Evolutionary conservation across 257 asterid species (phyloP).

Genomic region (Solanum boliviense): DNA sequence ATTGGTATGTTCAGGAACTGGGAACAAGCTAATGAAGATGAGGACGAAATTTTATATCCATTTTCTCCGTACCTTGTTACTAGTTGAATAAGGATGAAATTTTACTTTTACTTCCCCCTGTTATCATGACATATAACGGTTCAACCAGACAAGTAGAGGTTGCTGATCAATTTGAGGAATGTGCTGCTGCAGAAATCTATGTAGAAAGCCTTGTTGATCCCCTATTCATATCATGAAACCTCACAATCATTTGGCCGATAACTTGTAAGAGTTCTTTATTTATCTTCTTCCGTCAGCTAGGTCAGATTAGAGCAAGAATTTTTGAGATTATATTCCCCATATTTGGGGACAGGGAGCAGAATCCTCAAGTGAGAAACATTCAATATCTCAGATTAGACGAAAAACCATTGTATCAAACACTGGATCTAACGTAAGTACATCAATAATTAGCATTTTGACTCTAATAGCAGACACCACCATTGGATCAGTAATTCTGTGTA

Average conservation of each 20-base stretch:
- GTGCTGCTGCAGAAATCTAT: too few species aligned
- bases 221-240: background rate
- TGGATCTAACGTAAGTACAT: background rate
- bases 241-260: background rate
- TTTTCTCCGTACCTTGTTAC: background rate
- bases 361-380: background rate
- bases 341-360: background rate
- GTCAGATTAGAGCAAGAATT: background rate
- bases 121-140: too few species aligned
- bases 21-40: too few species aligned
- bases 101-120: background rate
- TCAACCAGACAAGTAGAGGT: background rate
- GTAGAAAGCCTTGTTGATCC: background rate
- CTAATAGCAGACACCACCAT: background rate
- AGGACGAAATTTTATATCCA: background rate
- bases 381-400: background rate
- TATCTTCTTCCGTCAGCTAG: background rate
- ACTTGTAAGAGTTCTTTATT: too few species aligned
- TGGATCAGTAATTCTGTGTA: background rate
- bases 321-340: background rate
- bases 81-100: background rate
- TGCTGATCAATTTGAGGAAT: background rate
- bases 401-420: background rate
- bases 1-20: too few species aligned
- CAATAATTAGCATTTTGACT: background rate